Base-by-base conservation (phyloP, 2,329 filamentous ascomycete genomes). In the Epichloe hybrida region DNA sequence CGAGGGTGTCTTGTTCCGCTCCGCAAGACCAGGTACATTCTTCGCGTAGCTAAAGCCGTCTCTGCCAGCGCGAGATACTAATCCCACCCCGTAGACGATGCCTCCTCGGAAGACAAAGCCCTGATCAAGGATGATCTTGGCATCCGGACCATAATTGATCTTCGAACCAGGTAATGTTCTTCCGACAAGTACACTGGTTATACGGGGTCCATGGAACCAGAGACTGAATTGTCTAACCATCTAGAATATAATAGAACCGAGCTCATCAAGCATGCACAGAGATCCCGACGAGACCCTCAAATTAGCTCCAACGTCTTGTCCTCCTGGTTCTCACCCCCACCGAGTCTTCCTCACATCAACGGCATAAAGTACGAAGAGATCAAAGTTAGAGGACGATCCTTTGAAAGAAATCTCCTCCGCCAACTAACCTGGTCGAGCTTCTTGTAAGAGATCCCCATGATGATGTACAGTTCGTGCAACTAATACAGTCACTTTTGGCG, bases 131-230 rank as follows among this genome's bases (percentile, higher is more conserved):
- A 80, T 7, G 73, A 80, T 35, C 75, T 83, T 57, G 73, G 77
- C 21, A 77, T 95, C 55, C 78, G 74, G 56, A 87, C 81, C 2
- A 77, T 95, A 40, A 76, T 95, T 53, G 89, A 95, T 68, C 71
- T 95, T 11, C 79, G 89, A 51, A 87, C 88, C 54, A 80, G 83
- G 80, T 87, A 73, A 31, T 3, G 8, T 31, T 4, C 27, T 31
- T 11, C 27, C 9, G 27, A 31, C 27, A 31, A 31, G 27, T n/a
- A n/a, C n/a, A n/a, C n/a, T n/a, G n/a, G n/a, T n/a, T n/a, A n/a
- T n/a, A n/a, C n/a, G n/a, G n/a, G n/a, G n/a, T n/a, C n/a, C n/a
- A n/a, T n/a, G n/a, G 8, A 44, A 44, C 23, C n/a, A 34, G 27
- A 12, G 2, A 13, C 6, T 13, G n/a, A 20, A 7, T 8, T 27